Evolutionary conservation across 495 filamentous ascomycete species (phyloP).

Genomic region (Cryomyces antarcticus): DNA sequence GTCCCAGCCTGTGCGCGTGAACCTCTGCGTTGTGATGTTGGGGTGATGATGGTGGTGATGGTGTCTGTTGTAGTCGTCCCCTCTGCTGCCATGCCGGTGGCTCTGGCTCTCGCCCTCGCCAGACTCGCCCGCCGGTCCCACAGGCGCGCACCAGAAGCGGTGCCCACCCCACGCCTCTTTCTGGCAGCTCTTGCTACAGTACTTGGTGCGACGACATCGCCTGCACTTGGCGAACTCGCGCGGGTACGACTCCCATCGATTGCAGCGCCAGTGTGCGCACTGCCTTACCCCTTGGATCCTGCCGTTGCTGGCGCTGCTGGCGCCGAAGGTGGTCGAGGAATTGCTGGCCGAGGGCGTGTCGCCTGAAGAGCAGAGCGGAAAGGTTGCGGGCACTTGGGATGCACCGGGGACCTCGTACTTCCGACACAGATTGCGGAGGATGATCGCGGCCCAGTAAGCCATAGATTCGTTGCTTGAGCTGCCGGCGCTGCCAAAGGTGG

Average conservation of each 20-base stretch:
- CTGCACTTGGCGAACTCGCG: conserved; percentile 96
- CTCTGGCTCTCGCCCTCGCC: too few relatives aligned
- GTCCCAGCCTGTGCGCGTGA: too few relatives aligned
- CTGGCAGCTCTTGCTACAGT: conserved; percentile 99
- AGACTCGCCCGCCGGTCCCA: too few relatives aligned
- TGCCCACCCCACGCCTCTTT: conserved; percentile 98
- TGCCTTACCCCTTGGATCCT: conserved; percentile 47
- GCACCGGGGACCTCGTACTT: conserved; percentile 84
- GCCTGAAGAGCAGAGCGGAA: too few relatives aligned
- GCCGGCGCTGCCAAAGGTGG: conserved; percentile 14
- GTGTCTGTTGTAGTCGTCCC: too few relatives aligned
- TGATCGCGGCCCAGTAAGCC: conserved; percentile 98
- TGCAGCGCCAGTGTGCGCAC: conserved; percentile 93
- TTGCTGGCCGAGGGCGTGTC: too few relatives aligned
- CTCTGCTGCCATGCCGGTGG: too few relatives aligned
- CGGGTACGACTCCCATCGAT: conserved; percentile 91
- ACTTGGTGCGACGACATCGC: conserved; percentile 89
- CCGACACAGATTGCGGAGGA: conserved; percentile 95
- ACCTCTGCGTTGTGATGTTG: too few relatives aligned
- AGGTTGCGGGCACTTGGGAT: too few relatives aligned
- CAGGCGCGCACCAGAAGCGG: conserved; percentile 67
- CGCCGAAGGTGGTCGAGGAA: too few relatives aligned
- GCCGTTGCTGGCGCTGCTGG: too few relatives aligned
- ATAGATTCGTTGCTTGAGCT: conserved; percentile 36
- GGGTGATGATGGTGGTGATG: too few relatives aligned